Conservation (phyloP, 2,329 filamentous ascomycete species). For the Sporothrix protearum region DNA sequence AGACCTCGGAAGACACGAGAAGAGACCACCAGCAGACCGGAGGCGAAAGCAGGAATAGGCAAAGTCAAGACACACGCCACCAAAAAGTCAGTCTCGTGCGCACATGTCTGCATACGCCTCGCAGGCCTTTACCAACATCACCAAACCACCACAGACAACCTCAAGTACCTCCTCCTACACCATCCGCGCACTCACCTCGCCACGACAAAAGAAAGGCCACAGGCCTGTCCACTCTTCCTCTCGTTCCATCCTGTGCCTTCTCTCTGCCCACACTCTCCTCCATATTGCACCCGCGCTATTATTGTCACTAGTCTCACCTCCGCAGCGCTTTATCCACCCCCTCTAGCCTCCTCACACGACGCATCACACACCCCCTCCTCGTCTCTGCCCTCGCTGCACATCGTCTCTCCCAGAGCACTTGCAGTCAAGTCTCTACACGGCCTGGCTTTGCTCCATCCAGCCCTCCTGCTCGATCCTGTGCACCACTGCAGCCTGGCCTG, state of each 20-base stretch:
- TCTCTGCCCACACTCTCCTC: background rate
- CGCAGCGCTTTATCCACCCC: constrained; percentile 24
- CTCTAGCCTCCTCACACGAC: constrained; percentile 19
- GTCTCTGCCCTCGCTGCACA: constrained; percentile 5
- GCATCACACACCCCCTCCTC: constrained; percentile 21
- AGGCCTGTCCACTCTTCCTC: background rate
- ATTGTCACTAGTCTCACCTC: constrained; percentile 18
- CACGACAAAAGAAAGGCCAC: background rate
- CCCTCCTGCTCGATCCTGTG: background rate
- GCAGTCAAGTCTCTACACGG: background rate
- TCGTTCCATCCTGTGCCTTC: background rate
- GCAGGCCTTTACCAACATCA: background rate
- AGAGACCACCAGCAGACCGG: background rate
- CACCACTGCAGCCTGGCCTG: constrained; percentile 10
- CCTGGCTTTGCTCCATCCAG: background rate
- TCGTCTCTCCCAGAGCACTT: background rate
- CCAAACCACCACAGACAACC: background rate
- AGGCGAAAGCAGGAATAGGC: background rate
- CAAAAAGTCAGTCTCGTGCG: background rate
- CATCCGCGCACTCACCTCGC: background rate
- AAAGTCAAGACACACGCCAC: background rate
- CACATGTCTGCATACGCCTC: background rate
- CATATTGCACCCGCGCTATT: constrained; percentile 18
- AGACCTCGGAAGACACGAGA: background rate
- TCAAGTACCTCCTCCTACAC: background rate